Conservation (phyloP, 805 yeast species). For the Cyberlindnera xylosilytica region DNA sequence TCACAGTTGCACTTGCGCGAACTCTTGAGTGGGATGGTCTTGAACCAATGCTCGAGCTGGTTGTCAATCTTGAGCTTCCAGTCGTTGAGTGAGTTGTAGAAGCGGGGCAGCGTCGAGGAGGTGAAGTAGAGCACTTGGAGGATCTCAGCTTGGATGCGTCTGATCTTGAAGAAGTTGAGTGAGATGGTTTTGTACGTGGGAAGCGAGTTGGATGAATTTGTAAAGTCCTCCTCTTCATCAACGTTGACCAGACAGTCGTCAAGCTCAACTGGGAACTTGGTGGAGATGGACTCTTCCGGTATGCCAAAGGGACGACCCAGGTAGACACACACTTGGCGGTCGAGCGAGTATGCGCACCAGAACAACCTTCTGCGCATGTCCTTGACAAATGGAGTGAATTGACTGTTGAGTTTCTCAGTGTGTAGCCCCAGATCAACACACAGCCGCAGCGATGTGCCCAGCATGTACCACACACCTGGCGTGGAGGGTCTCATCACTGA, state of each 20-base stretch:
- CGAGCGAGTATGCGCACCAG: slow-evolving; percentile 88
- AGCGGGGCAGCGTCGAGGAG: slow-evolving; percentile 65
- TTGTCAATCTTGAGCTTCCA: slow-evolving; percentile 60
- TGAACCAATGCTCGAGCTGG: slow-evolving; percentile 62
- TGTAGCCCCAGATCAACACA: slow-evolving; percentile 86
- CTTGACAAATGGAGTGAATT: slow-evolving; percentile 49
- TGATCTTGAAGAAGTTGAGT: slow-evolving; percentile 60
- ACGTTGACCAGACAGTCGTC: slow-evolving; percentile 66
- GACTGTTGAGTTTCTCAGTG: slow-evolving; percentile 47
- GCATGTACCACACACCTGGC: slow-evolving; percentile 91
- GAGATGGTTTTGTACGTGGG: slow-evolving; percentile 71
- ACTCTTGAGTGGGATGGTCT: slow-evolving; percentile 50
- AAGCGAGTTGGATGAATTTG: slow-evolving; percentile 33
- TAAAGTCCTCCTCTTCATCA: slow-evolving; percentile 38
- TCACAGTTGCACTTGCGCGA: slow-evolving; percentile 64
- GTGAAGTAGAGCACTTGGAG: slow-evolving; percentile 68
- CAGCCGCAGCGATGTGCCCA: slow-evolving; percentile 75
- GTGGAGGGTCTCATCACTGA: slow-evolving; percentile 85
- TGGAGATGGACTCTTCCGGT: slow-evolving; percentile 74
- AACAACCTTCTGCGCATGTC: slow-evolving; percentile 76
- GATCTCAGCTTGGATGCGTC: slow-evolving; percentile 75
- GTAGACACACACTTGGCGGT: slow-evolving; percentile 82
- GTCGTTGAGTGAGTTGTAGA: slow-evolving; percentile 45
- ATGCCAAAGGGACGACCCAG: slow-evolving; percentile 86
- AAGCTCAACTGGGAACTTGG: slow-evolving; percentile 65